phyloP scores from a whole-genome alignment of 495 filamentous ascomycete genomes.

The Daldinia decipiens region DNA sequence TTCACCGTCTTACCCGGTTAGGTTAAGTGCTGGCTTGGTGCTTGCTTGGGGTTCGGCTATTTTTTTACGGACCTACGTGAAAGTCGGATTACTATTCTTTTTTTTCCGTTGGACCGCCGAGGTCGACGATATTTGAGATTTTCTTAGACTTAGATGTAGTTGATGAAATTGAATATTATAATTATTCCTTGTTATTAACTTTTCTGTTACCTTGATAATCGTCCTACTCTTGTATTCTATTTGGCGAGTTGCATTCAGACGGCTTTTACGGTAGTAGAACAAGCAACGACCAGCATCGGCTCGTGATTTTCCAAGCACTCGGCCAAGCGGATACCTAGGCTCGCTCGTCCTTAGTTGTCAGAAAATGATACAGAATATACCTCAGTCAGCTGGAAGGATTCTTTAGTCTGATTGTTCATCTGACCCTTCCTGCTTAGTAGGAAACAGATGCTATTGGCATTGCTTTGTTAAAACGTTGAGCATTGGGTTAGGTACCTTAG shows the following conservation, averaged over 20 bases:
- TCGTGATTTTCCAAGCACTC: constrained; percentile 18
- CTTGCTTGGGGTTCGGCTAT: constrained; percentile 36
- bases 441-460: neutral
- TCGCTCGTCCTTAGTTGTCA: neutral
- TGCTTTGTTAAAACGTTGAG: neutral
- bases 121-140: constrained; percentile 18
- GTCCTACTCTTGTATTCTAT: neutral
- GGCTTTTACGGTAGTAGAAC: neutral
- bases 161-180: constrained; percentile 6
- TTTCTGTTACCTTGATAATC: neutral
- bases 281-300: constrained; percentile 21
- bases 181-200: neutral
- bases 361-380: constrained; percentile 19
- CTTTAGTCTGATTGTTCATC: constrained; percentile 2
- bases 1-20: constrained; percentile 8
- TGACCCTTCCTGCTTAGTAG: constrained; percentile 6
- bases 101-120: constrained; percentile 44
- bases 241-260: neutral
- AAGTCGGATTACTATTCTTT: constrained; percentile 16
- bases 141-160: neutral
- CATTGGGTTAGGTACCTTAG: no score
- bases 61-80: constrained; percentile 28
- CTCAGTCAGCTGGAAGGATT: constrained; percentile 23
- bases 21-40: constrained; percentile 17
- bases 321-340: constrained; percentile 34